Conservation (phyloP, 768 basidiomycete species). For the Holtermanniella nyarrowii region DNA sequence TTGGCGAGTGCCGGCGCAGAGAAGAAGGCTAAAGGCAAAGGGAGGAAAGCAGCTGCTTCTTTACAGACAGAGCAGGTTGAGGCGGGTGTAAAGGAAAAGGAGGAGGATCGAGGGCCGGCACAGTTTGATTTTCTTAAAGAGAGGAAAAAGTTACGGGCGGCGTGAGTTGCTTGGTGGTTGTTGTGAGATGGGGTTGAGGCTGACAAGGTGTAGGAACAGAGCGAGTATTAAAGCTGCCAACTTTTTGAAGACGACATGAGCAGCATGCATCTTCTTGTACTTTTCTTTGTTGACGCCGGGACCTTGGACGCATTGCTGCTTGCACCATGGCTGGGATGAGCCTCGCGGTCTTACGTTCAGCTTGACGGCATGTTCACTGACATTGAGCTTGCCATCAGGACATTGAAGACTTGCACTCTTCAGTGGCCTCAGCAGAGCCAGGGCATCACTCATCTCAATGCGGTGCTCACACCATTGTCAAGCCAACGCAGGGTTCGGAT, state of each 20-base stretch:
- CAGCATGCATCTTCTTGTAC: neutral
- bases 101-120: neutral
- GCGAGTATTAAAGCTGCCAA: constrained; percentile 70
- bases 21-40: constrained; percentile 1
- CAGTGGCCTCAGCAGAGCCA: too few species aligned
- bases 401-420: too few species aligned
- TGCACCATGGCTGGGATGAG: too few species aligned
- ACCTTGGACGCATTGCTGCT: too few species aligned
- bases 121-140: constrained; percentile 23
- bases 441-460: too few species aligned
- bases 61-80: constrained; percentile 6
- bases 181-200: neutral
- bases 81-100: constrained; percentile 3
- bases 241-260: constrained; percentile 58
- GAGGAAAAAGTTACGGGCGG: constrained; percentile 29
- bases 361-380: too few species aligned
- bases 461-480: too few species aligned
- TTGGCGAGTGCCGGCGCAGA: constrained; percentile 4
- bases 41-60: constrained; percentile 6
- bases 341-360: too few species aligned
- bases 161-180: constrained; percentile 19
- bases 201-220: constrained; percentile 35
- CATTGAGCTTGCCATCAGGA: too few species aligned
- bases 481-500: too few species aligned
- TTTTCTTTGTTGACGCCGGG: too few species aligned